Base-by-base conservation (phyloP, 2,329 filamentous ascomycete species). In the Neocatenulostroma microsporum region DNA sequence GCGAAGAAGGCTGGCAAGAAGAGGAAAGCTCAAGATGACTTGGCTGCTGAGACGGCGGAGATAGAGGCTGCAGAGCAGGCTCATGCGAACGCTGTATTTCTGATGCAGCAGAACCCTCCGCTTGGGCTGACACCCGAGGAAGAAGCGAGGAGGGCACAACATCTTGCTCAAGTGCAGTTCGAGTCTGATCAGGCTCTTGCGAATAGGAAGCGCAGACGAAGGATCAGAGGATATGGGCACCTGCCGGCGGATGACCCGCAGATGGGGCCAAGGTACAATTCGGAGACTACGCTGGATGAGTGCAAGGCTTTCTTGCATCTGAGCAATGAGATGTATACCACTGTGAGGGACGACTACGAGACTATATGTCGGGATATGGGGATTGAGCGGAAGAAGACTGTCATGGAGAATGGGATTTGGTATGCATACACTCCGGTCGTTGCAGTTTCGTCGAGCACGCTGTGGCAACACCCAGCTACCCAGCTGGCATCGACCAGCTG, bases 251-350 rank as follows among this genome's bases (percentile, higher is more conserved):
- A 84, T 53, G 75, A 76, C 5, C 72, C 78, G 1, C 76, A 78
- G 4, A 32, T 48, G 14, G 75, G 79, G 14, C 78, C 81, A 11
- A 76, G 84, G 15, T 91, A 86, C 45, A 82, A 82, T 1, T 89
- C 84, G 0, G 84, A 91, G 58, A 88, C 82, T 10, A 88, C 84
- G 0, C 74, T 91, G 40, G 80, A 84, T 46, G 82, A 89, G 60
- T 80, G 81, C 53, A 84, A 86, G 53, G 69, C 70, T 11, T 81
- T 79, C 41, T 66, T 93, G 19, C 67, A 64, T 24, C 66, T 93
- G 21, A 74, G 82, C 50, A 74, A 71, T 32, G 59, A 68, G 1
- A 63, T 73, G 27, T 91, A 91, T 55, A 70, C 69, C 21, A 62
- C 74, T 40, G 59, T 85, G 12, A 74, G 84, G 20, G 68, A 77